These are phyloP conservation scores for Ambrosia trifida DNA, from an alignment of 129 eudicot species.

Conservation along the genomic window DNA sequence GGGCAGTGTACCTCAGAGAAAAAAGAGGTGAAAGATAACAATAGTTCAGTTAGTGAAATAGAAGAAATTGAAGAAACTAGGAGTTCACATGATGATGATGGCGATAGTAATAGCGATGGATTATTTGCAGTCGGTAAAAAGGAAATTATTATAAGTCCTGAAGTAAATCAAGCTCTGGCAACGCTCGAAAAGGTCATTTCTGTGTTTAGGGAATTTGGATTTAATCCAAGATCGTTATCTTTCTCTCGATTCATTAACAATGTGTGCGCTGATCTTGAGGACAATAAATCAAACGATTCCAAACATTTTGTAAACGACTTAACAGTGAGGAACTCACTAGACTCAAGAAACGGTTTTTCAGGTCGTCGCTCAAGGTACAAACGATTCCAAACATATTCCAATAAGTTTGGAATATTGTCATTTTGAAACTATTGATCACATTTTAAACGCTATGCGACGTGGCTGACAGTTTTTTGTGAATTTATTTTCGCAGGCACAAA, in stretches of 20 bases:
- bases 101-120: not conserved
- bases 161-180: constrained; percentile 70
- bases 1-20: constrained; percentile 22
- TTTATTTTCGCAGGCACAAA: constrained; percentile 36
- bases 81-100: constrained; percentile 2
- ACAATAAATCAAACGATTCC: constrained; percentile 31
- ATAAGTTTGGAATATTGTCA: not conserved
- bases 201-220: constrained; percentile 48
- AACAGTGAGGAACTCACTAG: constrained; percentile 29
- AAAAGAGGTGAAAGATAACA: constrained; percentile 7
- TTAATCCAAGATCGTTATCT: constrained; percentile 34
- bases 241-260: constrained; percentile 19
- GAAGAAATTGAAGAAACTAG: constrained; percentile 42
- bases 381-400: not conserved
- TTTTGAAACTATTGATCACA: not conserved
- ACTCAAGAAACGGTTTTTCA: constrained; percentile 46
- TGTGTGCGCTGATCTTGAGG: constrained; percentile 26
- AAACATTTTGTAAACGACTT: constrained; percentile 36
- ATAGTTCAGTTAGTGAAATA: constrained; percentile 49
- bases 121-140: constrained; percentile 20
- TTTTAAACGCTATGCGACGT: not conserved
- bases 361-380: constrained; percentile 51
- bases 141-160: constrained; percentile 51
- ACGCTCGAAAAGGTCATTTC: constrained; percentile 72
- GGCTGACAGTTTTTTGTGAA: not conserved